These are phyloP conservation scores for Allantophomopsis cytisporea DNA, from an alignment of 2,329 filamentous ascomycete genomes.

Conservation along the genomic window DNA sequence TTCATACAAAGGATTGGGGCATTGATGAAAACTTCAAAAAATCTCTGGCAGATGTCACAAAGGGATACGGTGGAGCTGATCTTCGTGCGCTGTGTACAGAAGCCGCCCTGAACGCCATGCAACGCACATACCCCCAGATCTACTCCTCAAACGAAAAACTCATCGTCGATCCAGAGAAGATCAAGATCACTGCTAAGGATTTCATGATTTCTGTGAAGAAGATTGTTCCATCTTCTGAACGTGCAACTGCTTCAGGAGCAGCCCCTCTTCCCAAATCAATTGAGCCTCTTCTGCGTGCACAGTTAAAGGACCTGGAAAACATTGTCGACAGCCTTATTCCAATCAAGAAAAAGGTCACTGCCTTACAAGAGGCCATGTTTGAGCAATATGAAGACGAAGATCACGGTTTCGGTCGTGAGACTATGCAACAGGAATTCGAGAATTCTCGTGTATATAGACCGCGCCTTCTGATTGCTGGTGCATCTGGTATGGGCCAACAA, in stretches of 20 bases:
- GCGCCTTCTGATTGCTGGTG: constrained; percentile 70
- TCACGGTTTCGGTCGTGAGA: constrained; percentile 74
- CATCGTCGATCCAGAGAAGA: constrained; percentile 71
- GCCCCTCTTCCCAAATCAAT: constrained; percentile 67
- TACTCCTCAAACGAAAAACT: constrained; percentile 86
- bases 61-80: constrained; percentile 94
- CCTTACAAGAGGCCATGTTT: constrained; percentile 86
- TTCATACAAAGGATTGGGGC: constrained; percentile 91
- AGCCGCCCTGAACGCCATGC: constrained; percentile 88
- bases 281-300: constrained; percentile 65
- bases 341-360: constrained; percentile 73
- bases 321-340: constrained; percentile 68
- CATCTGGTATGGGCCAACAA: constrained; percentile 81
- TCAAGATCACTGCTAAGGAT: constrained; percentile 80
- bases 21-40: constrained; percentile 68
- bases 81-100: constrained; percentile 89
- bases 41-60: constrained; percentile 74
- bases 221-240: constrained; percentile 87
- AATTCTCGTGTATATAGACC: constrained; percentile 79
- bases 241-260: constrained; percentile 75
- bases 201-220: constrained; percentile 97
- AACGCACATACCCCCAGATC: constrained; percentile 91
- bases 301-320: constrained; percentile 55
- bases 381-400: constrained; percentile 75
- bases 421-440: constrained; percentile 66